Evolutionary conservation across 2,329 filamentous ascomycete genomes (phyloP).

Genomic region (Drechslerella dactyloides): DNA sequence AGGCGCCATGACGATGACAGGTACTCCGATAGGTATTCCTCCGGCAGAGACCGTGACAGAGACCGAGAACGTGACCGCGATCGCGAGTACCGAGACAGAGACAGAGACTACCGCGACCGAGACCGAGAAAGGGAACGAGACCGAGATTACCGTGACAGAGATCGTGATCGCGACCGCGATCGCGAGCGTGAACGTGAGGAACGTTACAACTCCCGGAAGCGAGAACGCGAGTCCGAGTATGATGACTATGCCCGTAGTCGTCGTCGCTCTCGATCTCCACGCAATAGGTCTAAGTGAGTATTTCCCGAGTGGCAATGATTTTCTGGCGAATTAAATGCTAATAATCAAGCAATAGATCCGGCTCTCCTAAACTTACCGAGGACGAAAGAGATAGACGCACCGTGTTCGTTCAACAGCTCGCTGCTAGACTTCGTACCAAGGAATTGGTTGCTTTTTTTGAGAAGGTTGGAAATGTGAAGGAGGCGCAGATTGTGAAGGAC

Average conservation of each 20-base stretch:
- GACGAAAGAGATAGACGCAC: slow-evolving; percentile 96
- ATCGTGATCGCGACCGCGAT: slow-evolving; percentile 68
- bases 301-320: slow-evolving; percentile 55
- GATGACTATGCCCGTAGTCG: slow-evolving; percentile 59
- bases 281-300: slow-evolving; percentile 52
- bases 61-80: slow-evolving; percentile 67
- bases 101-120: slow-evolving; percentile 65
- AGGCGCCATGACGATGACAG: slow-evolving; percentile 55
- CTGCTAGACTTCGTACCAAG: slow-evolving; percentile 86
- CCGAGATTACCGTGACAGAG: slow-evolving; percentile 61
- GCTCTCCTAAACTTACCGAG: slow-evolving; percentile 79
- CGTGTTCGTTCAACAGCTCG: slow-evolving; percentile 97
- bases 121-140: slow-evolving; percentile 62
- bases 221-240: slow-evolving; percentile 66
- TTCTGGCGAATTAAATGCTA: slow-evolving; percentile 20
- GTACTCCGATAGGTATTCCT: slow-evolving; percentile 66
- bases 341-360: slow-evolving; percentile 58
- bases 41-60: slow-evolving; percentile 64
- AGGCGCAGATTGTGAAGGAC: slow-evolving; percentile 98
- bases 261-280: slow-evolving; percentile 62
- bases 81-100: slow-evolving; percentile 64
- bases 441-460: slow-evolving; percentile 96
- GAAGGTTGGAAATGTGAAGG: slow-evolving; percentile 90
- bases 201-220: slow-evolving; percentile 80
- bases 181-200: slow-evolving; percentile 70